Evolutionary conservation across 345 rosid genomes (phyloP).

Genomic region (Luvunga scandens): DNA sequence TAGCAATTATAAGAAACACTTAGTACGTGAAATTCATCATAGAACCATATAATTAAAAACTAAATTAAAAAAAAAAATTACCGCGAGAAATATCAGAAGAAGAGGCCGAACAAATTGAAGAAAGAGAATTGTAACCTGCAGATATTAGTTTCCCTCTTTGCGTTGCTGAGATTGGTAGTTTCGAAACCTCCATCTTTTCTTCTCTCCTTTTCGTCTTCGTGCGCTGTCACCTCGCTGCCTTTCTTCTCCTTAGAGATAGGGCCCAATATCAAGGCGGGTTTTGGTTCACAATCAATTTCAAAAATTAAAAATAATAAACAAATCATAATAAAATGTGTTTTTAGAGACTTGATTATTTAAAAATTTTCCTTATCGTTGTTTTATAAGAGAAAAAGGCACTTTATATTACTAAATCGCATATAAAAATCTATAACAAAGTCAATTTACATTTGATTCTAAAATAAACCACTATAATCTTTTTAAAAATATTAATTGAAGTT

Average conservation of each 20-base stretch:
- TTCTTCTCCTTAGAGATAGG: not conserved
- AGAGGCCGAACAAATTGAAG: conserved; percentile 56
- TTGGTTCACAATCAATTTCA: not conserved
- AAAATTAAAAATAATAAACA: no score
- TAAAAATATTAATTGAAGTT: no score
- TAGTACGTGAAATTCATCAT: conserved; percentile 5
- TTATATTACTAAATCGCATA: no score
- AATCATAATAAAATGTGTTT: not conserved
- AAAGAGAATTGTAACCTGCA: conserved; percentile 58
- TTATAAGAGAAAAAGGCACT: no score
- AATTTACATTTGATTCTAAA: no score
- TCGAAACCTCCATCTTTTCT: conserved; percentile 54
- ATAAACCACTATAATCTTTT: no score
- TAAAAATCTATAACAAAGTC: no score
- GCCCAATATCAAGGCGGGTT: not conserved
- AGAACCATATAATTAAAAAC: not conserved
- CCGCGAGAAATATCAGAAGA: conserved; percentile 63
- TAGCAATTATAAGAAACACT: conserved; percentile 28
- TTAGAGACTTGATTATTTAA: not conserved
- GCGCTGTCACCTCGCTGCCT: not conserved
- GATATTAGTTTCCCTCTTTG: conserved; percentile 68
- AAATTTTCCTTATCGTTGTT: not conserved
- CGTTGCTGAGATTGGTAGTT: conserved; percentile 59
- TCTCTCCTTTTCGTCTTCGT: not conserved
- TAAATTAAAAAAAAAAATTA: conserved; percentile 6